phyloP scores from a whole-genome alignment of 2,329 filamentous ascomycete genomes.

The Pestalotiopsis sp. region DNA sequence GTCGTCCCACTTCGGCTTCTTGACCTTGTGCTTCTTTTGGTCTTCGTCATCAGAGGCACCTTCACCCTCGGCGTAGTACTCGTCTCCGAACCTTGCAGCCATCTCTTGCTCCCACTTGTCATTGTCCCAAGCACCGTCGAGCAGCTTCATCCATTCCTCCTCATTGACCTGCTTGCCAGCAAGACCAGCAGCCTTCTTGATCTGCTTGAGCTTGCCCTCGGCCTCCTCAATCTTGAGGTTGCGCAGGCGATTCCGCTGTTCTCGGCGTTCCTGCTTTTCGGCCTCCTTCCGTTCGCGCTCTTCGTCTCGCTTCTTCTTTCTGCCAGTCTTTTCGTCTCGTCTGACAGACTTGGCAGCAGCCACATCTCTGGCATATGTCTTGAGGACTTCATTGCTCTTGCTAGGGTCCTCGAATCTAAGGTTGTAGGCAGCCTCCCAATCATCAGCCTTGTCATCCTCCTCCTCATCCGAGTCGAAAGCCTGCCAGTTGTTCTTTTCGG shows the following conservation, averaged over 20 bases:
- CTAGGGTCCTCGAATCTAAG: conserved; percentile 91
- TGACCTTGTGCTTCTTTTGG: conserved; percentile 64
- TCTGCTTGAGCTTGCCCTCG: conserved; percentile 82
- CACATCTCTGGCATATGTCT: conserved; percentile 87
- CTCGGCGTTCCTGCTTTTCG: conserved; percentile 74
- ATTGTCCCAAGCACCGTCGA: conserved; percentile 89
- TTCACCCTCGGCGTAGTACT: conserved; percentile 81
- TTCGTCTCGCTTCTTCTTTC: conserved; percentile 78
- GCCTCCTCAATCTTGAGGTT: conserved; percentile 91
- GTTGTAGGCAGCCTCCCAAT: conserved; percentile 93
- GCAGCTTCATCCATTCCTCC: conserved; percentile 81
- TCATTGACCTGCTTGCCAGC: conserved; percentile 68
- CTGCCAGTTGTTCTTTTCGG: conserved; percentile 66
- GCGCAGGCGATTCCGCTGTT: conserved; percentile 81
- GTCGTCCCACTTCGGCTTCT: conserved; percentile 93
- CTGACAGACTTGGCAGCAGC: conserved; percentile 82
- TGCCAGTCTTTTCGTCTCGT: conserved; percentile 76
- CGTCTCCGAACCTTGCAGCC: conserved; percentile 83
- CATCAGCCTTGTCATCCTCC: conserved; percentile 75
- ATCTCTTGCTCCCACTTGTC: conserved; percentile 91
- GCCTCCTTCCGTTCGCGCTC: conserved; percentile 79
- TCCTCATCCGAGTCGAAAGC: conserved; percentile 87
- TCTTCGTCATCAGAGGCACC: conserved; percentile 64
- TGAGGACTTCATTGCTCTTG: conserved; percentile 84
- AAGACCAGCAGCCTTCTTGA: conserved; percentile 86